Conservation (phyloP, 495 filamentous ascomycete species). For the Cudoniella acicularis region DNA sequence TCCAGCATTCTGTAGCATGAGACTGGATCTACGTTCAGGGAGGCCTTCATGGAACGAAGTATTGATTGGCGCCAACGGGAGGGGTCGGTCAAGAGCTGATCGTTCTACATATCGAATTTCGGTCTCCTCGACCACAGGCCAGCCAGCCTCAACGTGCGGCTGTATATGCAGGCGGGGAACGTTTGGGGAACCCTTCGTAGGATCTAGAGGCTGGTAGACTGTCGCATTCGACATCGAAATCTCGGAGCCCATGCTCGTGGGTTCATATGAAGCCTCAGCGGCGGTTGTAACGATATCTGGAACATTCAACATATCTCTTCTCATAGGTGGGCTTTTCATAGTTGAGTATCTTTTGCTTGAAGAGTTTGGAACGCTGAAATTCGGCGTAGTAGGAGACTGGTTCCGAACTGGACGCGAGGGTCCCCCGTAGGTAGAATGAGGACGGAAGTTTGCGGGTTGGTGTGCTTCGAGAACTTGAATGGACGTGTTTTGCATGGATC, state of each 20-base stretch:
- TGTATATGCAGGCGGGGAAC: too few relatives aligned
- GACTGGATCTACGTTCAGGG: constrained; percentile 9
- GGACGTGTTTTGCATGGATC: constrained; percentile 47
- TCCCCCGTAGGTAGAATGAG: constrained; percentile 27
- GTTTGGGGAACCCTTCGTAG: too few relatives aligned
- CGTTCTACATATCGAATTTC: too few relatives aligned
- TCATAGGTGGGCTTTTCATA: constrained; percentile 20
- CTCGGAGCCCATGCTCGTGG: background rate
- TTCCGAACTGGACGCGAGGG: background rate
- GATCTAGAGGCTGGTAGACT: too few relatives aligned
- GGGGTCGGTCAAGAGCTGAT: background rate
- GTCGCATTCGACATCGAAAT: too few relatives aligned
- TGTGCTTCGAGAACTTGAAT: constrained; percentile 16
- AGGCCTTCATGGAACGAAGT: background rate
- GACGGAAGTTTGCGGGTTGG: constrained; percentile 22
- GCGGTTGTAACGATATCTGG: constrained; percentile 13
- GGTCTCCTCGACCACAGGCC: too few relatives aligned
- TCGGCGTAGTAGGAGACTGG: constrained; percentile 30
- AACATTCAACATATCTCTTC: constrained; percentile 14
- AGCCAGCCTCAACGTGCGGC: too few relatives aligned
- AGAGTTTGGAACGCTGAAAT: constrained; percentile 46
- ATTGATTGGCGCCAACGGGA: background rate
- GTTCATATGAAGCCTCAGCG: background rate
- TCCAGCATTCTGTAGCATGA: background rate
- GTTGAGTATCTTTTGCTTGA: constrained; percentile 40